Conservation (phyloP, 140 eudicot species). For the Oenanthe javanica region DNA sequence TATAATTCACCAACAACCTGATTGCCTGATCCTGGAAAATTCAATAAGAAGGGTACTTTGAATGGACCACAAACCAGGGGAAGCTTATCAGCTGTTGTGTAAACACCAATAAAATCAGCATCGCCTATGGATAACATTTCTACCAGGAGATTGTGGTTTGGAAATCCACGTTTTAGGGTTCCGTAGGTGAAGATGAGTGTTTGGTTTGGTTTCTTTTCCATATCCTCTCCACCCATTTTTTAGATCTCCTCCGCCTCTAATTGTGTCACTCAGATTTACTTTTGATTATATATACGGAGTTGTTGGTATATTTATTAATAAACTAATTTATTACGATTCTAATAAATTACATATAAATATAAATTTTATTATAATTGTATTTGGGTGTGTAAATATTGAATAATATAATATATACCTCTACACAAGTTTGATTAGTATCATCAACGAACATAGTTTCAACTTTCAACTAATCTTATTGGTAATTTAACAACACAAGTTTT, state of each 20-base stretch:
- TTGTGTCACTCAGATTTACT: background rate
- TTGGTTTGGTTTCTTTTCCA: background rate
- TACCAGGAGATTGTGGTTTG: background rate
- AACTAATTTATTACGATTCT: no score
- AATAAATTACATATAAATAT: no score
- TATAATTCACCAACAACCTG: conserved; percentile 68
- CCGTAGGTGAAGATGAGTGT: conserved; percentile 11
- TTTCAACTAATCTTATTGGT: no score
- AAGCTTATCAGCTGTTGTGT: conserved; percentile 36
- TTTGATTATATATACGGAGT: background rate
- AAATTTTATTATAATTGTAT: no score
- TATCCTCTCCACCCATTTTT: background rate
- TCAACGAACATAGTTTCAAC: no score
- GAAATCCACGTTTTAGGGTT: conserved; percentile 9
- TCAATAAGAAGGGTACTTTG: conserved; percentile 62
- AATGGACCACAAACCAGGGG: conserved; percentile 67
- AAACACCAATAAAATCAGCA: conserved; percentile 41
- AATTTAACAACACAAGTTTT: no score
- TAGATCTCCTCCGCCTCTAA: background rate
- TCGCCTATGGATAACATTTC: conserved; percentile 16
- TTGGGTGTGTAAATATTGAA: no score
- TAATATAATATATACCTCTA: no score
- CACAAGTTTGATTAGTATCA: no score
- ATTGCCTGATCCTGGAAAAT: conserved; percentile 40
- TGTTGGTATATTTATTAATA: no score